Base-by-base conservation (phyloP, 768 basidiomycete genomes). In the Hericium coralloides region DNA sequence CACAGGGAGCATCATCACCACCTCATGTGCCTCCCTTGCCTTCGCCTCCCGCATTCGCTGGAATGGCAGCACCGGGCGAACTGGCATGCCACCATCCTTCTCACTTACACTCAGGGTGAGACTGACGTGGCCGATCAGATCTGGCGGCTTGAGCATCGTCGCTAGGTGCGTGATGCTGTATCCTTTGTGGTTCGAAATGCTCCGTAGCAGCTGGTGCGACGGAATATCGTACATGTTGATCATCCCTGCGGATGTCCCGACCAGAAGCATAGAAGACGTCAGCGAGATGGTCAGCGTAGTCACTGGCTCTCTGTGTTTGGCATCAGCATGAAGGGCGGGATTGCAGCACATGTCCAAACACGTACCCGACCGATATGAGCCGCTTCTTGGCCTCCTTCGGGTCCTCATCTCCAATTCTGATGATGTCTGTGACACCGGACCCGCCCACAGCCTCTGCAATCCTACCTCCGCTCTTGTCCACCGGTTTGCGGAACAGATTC, bases 171-270 rank as follows among this genome's bases (percentile, higher is more conserved):
- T 84, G 67, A 98, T 50, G 20, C 20, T 50, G 26, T 22, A 25
- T 2, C 49, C 49, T 23, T 31, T 50, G 49, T 50, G 49, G 22
- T 23, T 36, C 15, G 81, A 79, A 61, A 98, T 83, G 25, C 88
- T 87, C 49, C 94, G 87, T 25, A 97, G 73, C 26, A 84, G 82
- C 67, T 98, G 95, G 65, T 94, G 91, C 0, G 95, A 95, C 2
- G 91, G 83, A 31, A 95, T 79, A 60, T 97, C 90, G 68, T 94
- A 92, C 39, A 93, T 69, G 57, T 91, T 79, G 52, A 98, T 79
- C 12, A 82, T 67, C 2, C 92, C 92, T 2, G 78, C 69, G 2
- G 79, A 68, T 0, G 92, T 95, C 20, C 95, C 94, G 36, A 83
- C 82, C n/a, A 98, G 70, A 12, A 99, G 81, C 45, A 87, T 77